phyloP scores from a whole-genome alignment of 177 flowering plant species.

The Telopea speciosissima region DNA sequence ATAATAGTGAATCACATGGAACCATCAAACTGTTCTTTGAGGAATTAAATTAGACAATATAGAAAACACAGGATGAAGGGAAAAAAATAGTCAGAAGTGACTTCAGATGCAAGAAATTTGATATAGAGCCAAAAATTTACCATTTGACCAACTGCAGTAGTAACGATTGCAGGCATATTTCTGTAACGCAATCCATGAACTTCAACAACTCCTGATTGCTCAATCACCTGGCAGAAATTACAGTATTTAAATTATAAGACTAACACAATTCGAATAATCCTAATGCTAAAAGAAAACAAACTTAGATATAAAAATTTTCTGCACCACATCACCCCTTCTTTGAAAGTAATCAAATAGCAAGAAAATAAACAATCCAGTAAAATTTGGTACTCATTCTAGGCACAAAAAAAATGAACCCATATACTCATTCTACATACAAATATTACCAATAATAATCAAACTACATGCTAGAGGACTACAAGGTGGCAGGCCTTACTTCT shows the following conservation, averaged over 20 bases:
- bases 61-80: not conserved
- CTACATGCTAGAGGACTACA: no score
- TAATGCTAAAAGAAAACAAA: not conserved
- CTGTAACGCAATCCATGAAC: constrained; percentile 38
- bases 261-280: not conserved
- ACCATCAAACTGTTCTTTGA: not conserved
- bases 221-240: constrained; percentile 43
- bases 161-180: constrained; percentile 42
- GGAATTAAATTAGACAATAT: not conserved
- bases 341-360: no score
- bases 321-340: not conserved
- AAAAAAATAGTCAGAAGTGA: not conserved
- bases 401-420: no score
- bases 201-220: constrained; percentile 56
- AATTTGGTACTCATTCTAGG: no score
- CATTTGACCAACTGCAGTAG: constrained; percentile 88
- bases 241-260: constrained; percentile 1
- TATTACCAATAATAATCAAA: no score
- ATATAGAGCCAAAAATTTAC: constrained; percentile 24
- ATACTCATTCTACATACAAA: no score
- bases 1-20: not conserved
- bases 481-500: no score
- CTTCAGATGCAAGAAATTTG: not conserved
- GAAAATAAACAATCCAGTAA: no score
- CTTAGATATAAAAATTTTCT: no score